These are phyloP conservation scores for Albugo candida DNA, from an alignment of 352 stramenopile species.

Conservation along the genomic window DNA sequence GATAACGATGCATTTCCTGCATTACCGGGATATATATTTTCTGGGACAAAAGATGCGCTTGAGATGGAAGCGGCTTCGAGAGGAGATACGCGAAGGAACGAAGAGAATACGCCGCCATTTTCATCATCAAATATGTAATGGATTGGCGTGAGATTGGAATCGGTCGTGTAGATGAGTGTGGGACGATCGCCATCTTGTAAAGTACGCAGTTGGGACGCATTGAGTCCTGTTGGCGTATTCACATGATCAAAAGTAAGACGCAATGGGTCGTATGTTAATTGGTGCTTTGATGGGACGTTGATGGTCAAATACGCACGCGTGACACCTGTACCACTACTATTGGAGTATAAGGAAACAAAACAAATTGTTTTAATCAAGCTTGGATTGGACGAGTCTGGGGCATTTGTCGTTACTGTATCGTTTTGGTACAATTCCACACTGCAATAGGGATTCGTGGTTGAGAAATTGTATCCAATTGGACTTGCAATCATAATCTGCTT, in stretches of 20 bases:
- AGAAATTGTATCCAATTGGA: constrained; percentile 44
- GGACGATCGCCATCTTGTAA: constrained; percentile 9
- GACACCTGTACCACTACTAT: constrained; percentile 1
- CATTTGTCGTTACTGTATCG: not conserved
- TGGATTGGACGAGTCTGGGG: not conserved
- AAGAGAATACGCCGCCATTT: constrained; percentile 45
- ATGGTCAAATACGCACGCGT: constrained; percentile 37
- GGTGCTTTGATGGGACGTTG: constrained; percentile 27
- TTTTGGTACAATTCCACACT: not conserved
- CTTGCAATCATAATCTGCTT: constrained; percentile 59
- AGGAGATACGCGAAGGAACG: constrained; percentile 35
- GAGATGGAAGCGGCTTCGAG: constrained; percentile 25
- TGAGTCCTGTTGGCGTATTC: constrained; percentile 31
- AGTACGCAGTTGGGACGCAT: constrained; percentile 2
- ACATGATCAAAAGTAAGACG: constrained; percentile 43
- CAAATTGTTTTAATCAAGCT: constrained; percentile 19
- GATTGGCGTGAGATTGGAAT: constrained; percentile 35
- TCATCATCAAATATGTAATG: constrained; percentile 61
- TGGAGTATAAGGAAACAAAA: constrained; percentile 20
- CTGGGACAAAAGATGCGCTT: constrained; percentile 53
- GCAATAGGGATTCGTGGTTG: constrained; percentile 4
- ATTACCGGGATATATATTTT: constrained; percentile 75
- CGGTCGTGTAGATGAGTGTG: constrained; percentile 24
- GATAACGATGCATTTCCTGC: constrained; percentile 49
- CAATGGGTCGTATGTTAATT: constrained; percentile 31